phyloP scores from a whole-genome alignment of 2,329 filamentous ascomycete genomes.

The Aspergillus latus region DNA sequence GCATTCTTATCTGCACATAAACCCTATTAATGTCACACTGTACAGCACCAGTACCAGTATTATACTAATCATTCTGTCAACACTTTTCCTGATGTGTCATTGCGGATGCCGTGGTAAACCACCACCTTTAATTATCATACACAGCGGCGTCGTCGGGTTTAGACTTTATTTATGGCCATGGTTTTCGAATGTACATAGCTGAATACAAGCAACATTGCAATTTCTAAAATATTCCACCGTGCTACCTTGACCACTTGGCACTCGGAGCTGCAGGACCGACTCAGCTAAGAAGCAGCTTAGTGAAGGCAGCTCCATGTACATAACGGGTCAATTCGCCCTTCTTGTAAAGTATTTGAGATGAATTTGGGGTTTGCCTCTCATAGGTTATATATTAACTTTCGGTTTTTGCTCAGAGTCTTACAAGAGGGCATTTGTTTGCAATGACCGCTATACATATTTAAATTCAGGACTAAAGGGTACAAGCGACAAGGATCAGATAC shows the following conservation, averaged over 20 bases:
- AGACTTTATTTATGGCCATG: neutral
- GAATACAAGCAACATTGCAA: neutral
- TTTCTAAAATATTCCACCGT: neutral
- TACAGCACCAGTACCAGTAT: slow-evolving; percentile 18
- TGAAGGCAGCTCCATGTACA: too few relatives aligned
- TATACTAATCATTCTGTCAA: slow-evolving; percentile 13
- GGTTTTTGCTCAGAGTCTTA: neutral
- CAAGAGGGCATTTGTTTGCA: neutral
- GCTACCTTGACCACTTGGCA: too few relatives aligned
- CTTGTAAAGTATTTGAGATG: neutral
- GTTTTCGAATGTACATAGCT: slow-evolving; percentile 10
- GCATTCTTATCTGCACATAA: neutral
- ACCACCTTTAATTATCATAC: neutral
- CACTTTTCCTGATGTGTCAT: slow-evolving; percentile 10
- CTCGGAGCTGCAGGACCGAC: too few relatives aligned
- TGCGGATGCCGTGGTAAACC: neutral
- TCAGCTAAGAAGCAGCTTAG: too few relatives aligned
- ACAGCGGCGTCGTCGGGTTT: neutral
- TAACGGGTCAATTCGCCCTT: too few relatives aligned
- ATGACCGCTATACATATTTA: slow-evolving; percentile 9
- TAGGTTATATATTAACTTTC: neutral
- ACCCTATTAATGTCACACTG: slow-evolving; percentile 8
- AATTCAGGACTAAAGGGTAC: neutral
- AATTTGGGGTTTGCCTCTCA: neutral
- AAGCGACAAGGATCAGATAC: slow-evolving; percentile 7